phyloP scores from a whole-genome alignment of 768 basidiomycete species.

The Rhizopogon roseolus region DNA sequence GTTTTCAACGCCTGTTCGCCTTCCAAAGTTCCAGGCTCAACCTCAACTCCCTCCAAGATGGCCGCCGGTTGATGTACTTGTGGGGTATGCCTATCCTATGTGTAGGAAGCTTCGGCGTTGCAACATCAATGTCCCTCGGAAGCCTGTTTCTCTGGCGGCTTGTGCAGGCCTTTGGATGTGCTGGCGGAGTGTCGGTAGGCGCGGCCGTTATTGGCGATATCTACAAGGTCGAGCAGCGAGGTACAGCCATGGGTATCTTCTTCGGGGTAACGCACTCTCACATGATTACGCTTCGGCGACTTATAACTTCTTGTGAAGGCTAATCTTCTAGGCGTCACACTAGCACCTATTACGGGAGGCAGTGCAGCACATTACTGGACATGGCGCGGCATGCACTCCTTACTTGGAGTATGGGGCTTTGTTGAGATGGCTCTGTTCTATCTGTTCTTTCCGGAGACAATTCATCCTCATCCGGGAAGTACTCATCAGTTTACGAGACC shows the following conservation, averaged over 20 bases:
- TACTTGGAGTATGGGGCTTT: conserved; percentile 35
- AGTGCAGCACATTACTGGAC: conserved; percentile 40
- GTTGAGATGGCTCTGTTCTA: conserved; percentile 32
- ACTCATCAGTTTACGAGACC: neutral
- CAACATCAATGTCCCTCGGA: conserved; percentile 38
- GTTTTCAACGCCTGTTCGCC: conserved; percentile 2
- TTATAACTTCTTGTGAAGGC: neutral
- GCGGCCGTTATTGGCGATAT: conserved; percentile 57
- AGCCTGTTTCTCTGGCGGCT: conserved; percentile 54
- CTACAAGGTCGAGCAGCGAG: conserved; percentile 51
- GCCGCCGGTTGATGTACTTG: conserved; percentile 55
- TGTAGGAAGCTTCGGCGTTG: conserved; percentile 53
- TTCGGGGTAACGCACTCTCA: conserved; percentile 17
- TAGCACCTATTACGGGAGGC: neutral
- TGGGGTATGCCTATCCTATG: conserved; percentile 50
- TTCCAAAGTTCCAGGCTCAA: no score
- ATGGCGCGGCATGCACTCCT: conserved; percentile 52
- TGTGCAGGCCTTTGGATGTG: conserved; percentile 55
- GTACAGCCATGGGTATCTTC: conserved; percentile 33
- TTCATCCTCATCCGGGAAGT: conserved; percentile 38
- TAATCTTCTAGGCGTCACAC: neutral
- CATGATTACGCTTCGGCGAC: conserved; percentile 25
- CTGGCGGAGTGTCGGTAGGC: conserved; percentile 48
- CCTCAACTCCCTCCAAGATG: conserved; percentile 36
- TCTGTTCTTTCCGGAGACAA: conserved; percentile 55